These are phyloP conservation scores for Seiridium unicorne DNA, from an alignment of 2,329 filamentous ascomycete species.

Conservation along the genomic window DNA sequence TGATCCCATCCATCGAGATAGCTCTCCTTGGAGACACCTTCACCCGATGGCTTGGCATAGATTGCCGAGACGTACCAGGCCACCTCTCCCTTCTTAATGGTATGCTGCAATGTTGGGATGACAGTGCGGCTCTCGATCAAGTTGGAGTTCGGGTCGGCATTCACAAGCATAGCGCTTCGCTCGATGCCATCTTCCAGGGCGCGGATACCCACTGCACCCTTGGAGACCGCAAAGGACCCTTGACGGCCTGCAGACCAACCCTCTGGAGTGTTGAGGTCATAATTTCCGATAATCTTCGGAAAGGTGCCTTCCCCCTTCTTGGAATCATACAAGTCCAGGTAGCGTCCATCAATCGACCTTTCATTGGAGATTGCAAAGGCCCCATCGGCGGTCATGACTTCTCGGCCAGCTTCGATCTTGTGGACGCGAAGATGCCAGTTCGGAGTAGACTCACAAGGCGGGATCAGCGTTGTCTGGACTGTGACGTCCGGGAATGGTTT, in stretches of 20 bases:
- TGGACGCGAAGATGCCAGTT: conserved; percentile 72
- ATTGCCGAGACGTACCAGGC: conserved; percentile 70
- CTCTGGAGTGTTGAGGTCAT: conserved; percentile 53
- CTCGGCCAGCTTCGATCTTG: conserved; percentile 56
- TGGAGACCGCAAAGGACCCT: conserved; percentile 57
- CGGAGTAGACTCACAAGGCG: conserved; percentile 54
- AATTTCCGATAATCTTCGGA: conserved; percentile 59
- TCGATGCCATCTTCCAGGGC: conserved; percentile 48
- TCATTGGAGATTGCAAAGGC: conserved; percentile 67
- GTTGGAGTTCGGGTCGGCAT: conserved; percentile 79
- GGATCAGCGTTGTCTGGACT: conserved; percentile 64
- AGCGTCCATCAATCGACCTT: conserved; percentile 44
- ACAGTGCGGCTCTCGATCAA: conserved; percentile 70
- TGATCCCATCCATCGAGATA: conserved; percentile 63
- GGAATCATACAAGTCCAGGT: conserved; percentile 48
- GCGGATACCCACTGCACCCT: conserved; percentile 56
- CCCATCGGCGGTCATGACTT: conserved; percentile 71
- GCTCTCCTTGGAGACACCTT: conserved; percentile 46
- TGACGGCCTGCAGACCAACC: conserved; percentile 48
- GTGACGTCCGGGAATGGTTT: conserved; percentile 68
- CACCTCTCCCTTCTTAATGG: conserved; percentile 54
- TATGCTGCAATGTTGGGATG: conserved; percentile 67
- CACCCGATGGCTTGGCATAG: conserved; percentile 64
- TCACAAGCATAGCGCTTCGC: conserved; percentile 63
- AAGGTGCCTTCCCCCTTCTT: conserved; percentile 46